Percentiles rank a stretch among this genome's conserved stretches.
Evolutionary conservation across 192 early-diverging fungal genomes (phyloP).

Genomic region (Backusella tarrabulga): DNA sequence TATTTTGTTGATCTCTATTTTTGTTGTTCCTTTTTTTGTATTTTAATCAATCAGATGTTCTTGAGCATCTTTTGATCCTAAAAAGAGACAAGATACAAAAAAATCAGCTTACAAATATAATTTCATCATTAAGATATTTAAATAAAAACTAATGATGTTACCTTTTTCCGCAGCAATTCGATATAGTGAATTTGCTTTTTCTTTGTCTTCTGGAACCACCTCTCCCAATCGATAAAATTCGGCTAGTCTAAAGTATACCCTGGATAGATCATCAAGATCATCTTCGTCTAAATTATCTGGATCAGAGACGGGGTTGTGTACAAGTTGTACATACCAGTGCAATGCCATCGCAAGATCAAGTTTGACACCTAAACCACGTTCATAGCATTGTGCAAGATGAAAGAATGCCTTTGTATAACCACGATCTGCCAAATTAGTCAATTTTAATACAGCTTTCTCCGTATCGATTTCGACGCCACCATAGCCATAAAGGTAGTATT

Average conservation of each 20-base stretch:
- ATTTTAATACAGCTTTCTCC: constrained; percentile 14
- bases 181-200: constrained; percentile 23
- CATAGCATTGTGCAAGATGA: constrained; percentile 36
- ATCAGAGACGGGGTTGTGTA: constrained; percentile 10
- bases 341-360: constrained; percentile 23
- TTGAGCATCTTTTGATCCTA: constrained; percentile 27
- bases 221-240: constrained; percentile 28
- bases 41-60: constrained; percentile 3
- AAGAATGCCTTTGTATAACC: constrained; percentile 25
- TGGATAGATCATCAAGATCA: constrained; percentile 24
- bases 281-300: constrained; percentile 24
- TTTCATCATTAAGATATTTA: not conserved
- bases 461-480: constrained; percentile 23
- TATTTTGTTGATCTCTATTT: not conserved
- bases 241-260: constrained; percentile 23
- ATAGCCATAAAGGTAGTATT: constrained; percentile 33
- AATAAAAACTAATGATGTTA: constrained; percentile 8
- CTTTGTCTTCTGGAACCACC: constrained; percentile 13
- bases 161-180: constrained; percentile 26
- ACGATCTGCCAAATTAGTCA: constrained; percentile 22
- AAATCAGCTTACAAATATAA: constrained; percentile 1
- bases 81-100: not conserved
- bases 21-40: not conserved
- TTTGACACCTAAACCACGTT: constrained; percentile 27
- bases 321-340: constrained; percentile 23